A percentile compares a stretch with the other conserved stretches of the same genome.
These are phyloP conservation scores for Leccinum uliginosum DNA, from an alignment of 768 basidiomycete genomes.

Conservation along the genomic window DNA sequence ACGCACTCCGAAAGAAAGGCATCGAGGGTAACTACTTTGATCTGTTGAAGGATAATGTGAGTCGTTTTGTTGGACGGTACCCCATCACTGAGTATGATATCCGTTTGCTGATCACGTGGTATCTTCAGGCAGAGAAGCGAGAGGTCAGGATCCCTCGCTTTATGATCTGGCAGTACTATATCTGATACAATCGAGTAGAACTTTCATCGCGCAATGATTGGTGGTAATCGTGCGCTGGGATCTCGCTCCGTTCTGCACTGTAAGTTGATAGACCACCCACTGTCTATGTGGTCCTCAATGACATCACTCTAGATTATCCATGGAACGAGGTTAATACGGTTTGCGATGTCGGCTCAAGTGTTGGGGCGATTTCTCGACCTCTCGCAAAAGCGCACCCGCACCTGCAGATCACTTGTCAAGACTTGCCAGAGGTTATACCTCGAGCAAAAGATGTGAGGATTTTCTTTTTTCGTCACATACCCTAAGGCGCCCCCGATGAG, in stretches of 20 bases:
- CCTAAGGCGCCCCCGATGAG: not conserved
- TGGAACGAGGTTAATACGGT: not conserved
- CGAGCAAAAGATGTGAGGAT: not conserved
- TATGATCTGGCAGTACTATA: not conserved
- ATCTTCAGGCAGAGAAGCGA: slow-evolving; percentile 10
- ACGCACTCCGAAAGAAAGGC: slow-evolving; percentile 16
- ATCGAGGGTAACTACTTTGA: slow-evolving; percentile 18
- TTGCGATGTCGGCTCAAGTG: not conserved
- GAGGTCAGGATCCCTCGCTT: slow-evolving; percentile 3
- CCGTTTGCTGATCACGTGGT: not conserved
- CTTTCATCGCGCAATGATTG: slow-evolving; percentile 23
- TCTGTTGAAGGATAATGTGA: slow-evolving; percentile 19
- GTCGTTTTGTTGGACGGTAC: not conserved
- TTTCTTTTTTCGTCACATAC: not conserved
- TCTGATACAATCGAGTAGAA: slow-evolving; percentile 9
- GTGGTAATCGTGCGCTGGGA: slow-evolving; percentile 14
- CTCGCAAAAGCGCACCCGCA: not conserved
- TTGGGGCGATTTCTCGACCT: not conserved
- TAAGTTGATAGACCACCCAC: not conserved
- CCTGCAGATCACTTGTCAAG: not conserved
- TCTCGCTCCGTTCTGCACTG: slow-evolving; percentile 3
- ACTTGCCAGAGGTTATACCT: not conserved
- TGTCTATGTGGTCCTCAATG: no score
- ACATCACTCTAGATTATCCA: not conserved
- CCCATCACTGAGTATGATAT: not conserved